Conservation (phyloP, 2,329 filamentous ascomycete species). For the Colletotrichum cereale region DNA sequence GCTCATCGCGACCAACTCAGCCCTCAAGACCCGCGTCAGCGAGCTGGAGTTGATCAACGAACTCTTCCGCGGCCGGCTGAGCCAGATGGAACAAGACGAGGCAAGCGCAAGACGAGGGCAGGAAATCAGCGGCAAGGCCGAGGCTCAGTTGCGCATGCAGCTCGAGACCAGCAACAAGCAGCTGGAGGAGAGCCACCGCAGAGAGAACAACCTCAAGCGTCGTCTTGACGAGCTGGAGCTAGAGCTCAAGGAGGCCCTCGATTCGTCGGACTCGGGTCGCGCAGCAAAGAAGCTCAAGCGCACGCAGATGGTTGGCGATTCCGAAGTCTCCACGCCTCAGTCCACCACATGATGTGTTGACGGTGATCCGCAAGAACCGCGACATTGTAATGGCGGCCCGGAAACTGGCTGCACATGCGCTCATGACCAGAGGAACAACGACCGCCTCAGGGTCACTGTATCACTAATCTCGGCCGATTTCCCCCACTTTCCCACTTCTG, state of each 20-base stretch:
- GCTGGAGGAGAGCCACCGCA: conserved; percentile 80
- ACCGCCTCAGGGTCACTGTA: conserved; percentile 13
- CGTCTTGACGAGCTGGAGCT: conserved; percentile 84
- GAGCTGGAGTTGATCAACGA: conserved; percentile 97
- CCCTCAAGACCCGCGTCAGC: conserved; percentile 93
- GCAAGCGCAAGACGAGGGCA: conserved; percentile 72
- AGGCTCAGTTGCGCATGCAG: conserved; percentile 68
- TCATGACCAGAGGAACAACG: not conserved
- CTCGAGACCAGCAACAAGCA: conserved; percentile 65
- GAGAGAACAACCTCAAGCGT: conserved; percentile 85
- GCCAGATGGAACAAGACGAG: conserved; percentile 83
- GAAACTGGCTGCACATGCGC: not conserved
- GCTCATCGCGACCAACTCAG: conserved; percentile 82
- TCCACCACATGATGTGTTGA: conserved; percentile 23
- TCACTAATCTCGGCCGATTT: conserved; percentile 12
- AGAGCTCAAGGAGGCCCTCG: conserved; percentile 56
- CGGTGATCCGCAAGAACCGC: not conserved
- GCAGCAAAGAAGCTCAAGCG: conserved; percentile 39
- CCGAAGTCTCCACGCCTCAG: conserved; percentile 38
- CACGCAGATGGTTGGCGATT: conserved; percentile 29
- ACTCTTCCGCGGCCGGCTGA: conserved; percentile 81
- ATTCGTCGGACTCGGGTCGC: conserved; percentile 31
- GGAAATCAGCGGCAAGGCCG: conserved; percentile 67
- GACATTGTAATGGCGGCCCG: not conserved
- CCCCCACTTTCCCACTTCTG: not conserved